Percentiles rank a stretch among this genome's conserved stretches.
Conservation (phyloP, 768 basidiomycete species). For the Chalciporus chontae region DNA sequence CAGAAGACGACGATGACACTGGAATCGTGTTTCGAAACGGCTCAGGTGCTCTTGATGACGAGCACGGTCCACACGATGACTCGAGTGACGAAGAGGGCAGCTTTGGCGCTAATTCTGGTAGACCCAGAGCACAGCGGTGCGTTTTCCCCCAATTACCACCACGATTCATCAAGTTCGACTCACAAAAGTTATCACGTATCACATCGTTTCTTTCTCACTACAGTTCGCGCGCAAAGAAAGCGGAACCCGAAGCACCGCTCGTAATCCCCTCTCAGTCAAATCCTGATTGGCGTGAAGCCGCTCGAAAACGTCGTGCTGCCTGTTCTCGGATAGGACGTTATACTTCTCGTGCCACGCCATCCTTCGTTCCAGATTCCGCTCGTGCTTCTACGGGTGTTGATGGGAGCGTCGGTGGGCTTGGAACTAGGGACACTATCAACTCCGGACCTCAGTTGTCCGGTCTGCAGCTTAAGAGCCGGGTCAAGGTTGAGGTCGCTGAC, state of each 20-base stretch:
- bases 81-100: constrained; percentile 63
- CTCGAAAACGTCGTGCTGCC: constrained; percentile 50
- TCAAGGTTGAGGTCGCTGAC: constrained; percentile 32
- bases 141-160: constrained; percentile 34
- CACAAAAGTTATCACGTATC: constrained; percentile 49
- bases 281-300: constrained; percentile 84
- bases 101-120: constrained; percentile 68
- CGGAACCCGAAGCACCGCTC: constrained; percentile 55
- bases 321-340: constrained; percentile 14
- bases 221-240: constrained; percentile 44
- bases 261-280: constrained; percentile 87
- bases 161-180: constrained; percentile 58
- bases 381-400: constrained; percentile 55
- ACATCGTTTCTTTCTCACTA: constrained; percentile 10
- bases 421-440: constrained; percentile 72
- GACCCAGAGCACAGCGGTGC: constrained; percentile 82
- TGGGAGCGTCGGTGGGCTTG: constrained; percentile 75
- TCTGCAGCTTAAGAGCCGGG: constrained; percentile 46
- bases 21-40: constrained; percentile 24
- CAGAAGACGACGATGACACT: constrained; percentile 25
- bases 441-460: constrained; percentile 71
- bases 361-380: constrained; percentile 66
- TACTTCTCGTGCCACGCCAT: constrained; percentile 16
- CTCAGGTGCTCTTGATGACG: constrained; percentile 24
- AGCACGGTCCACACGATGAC: constrained; percentile 30